Evolutionary conservation across 257 asterid genomes (phyloP), one percentile per base, ranked within the genome.

Genomic region (Oldenlandia corymbosa): DNA sequence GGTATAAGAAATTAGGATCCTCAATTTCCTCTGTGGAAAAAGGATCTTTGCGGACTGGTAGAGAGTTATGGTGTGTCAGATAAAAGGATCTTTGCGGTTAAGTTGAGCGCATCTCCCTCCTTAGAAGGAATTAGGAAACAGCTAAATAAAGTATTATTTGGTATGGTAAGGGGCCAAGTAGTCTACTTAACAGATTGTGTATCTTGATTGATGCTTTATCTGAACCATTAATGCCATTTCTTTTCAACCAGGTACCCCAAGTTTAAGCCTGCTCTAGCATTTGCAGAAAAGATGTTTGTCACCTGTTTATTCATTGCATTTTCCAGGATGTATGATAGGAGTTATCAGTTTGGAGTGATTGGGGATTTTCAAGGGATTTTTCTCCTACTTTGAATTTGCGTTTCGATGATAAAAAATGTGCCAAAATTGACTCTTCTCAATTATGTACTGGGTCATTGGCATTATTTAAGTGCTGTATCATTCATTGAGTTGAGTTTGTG

Each of bases 141-240:
- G 42, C 94, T 94, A 0, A 85, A 93, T 79, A 87, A 93, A 73
- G 75, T 77, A 65, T 80, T 93, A n/a, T 72, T 93, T 93, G 97
- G 97, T 90, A 97, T 83, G 97, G 99, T 93, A 54, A 18, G 95
- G 54, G 27, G 16, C 10, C 39, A 34, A 10, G 4, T 23, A 27
- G 12, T 60, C 45, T 37, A 11, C 11, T 16, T n/a, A n/a, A n/a
- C n/a, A n/a, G n/a, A 18, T 45, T 5, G 11, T 5, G 45, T 5
- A 1, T 5, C 11, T 41, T 41, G 11, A 41, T 34, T 34, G 4
- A 9, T 34, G 45, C 2, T 4, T 41, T 2, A 41, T 3, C 13
- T 41, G 13, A 14, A 41, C 13, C 12, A 41, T 14, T 41, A 1
- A 41, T 0, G 1, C 20, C 7, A 7, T 34, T 24, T 0, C 6